Evolutionary conservation across 306 rosid genomes (phyloP).

Genomic region (Datisca glomerata): DNA sequence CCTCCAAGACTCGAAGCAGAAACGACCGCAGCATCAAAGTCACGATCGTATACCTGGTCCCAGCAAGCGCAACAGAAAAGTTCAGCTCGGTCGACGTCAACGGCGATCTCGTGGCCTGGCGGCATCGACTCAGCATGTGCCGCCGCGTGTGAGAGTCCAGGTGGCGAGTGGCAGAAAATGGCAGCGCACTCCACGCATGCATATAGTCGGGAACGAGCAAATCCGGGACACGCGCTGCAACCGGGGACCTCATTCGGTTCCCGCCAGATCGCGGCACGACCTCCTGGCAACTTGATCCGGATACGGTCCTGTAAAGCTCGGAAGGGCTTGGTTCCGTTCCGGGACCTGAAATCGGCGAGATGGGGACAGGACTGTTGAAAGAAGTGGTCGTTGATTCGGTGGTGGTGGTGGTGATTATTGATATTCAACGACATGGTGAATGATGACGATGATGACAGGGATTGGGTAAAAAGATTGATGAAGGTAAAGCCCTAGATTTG

Average conservation of each 20-base stretch:
- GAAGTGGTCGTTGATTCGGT: conserved; percentile 40
- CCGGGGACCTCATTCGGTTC: not conserved
- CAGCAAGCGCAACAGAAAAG: conserved; percentile 85
- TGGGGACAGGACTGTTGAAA: conserved; percentile 61
- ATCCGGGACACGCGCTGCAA: not conserved
- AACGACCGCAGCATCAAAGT: conserved; percentile 79
- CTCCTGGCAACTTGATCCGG: not conserved
- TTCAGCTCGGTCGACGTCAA: conserved; percentile 90
- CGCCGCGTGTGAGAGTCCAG: conserved; percentile 45
- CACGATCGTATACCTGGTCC: conserved; percentile 85
- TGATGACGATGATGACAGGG: conserved; percentile 17
- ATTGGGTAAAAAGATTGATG: conserved; percentile 22
- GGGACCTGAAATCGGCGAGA: conserved; percentile 56
- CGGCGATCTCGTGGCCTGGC: conserved; percentile 83
- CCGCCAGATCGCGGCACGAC: conserved; percentile 1
- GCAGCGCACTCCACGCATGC: conserved; percentile 28
- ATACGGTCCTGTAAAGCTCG: conserved; percentile 28
- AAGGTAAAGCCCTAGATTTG: conserved; percentile 33
- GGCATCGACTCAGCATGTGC: conserved; percentile 51
- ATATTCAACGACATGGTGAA: conserved; percentile 59
- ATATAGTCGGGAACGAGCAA: not conserved
- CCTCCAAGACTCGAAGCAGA: conserved; percentile 43
- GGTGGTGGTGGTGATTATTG: conserved; percentile 12
- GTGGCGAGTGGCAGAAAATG: not conserved
- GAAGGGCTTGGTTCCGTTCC: conserved; percentile 60